Evolutionary conservation across 169 alveolate species (phyloP).

Genomic region (Plasmodium coatneyi): DNA sequence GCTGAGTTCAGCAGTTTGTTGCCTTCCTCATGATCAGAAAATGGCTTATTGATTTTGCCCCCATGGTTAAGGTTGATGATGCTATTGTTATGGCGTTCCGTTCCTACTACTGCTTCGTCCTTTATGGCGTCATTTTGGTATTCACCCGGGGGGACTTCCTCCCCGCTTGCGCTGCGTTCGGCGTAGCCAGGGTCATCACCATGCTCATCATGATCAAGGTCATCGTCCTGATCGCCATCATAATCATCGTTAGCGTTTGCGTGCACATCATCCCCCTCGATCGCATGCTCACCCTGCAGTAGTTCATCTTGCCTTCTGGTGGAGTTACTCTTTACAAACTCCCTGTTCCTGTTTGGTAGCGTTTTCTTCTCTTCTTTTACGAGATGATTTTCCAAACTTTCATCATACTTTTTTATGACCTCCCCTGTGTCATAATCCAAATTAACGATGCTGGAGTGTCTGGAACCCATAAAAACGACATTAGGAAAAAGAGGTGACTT

Average conservation of each 20-base stretch:
- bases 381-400: constrained; percentile 1
- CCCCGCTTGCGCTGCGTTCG: not conserved
- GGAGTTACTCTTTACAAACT: not conserved
- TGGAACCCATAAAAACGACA: constrained; percentile 82
- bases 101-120: not conserved
- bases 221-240: not conserved
- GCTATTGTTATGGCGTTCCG: not conserved
- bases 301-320: not conserved
- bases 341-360: constrained; percentile 5
- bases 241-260: not conserved
- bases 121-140: not conserved
- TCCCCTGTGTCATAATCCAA: constrained; percentile 70
- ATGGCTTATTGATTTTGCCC: not conserved
- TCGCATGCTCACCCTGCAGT: not conserved
- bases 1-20: not conserved
- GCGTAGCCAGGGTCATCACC: not conserved
- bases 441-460: constrained; percentile 79
- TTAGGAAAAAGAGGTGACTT: constrained; percentile 83
- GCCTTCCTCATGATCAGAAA: not conserved
- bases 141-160: not conserved
- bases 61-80: not conserved
- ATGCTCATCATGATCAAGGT: not conserved
- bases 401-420: constrained; percentile 53
- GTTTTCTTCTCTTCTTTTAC: not conserved
- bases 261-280: not conserved